Conservation (phyloP, 2,329 filamentous ascomycete genomes). For the Cladorrhinum sp. region DNA sequence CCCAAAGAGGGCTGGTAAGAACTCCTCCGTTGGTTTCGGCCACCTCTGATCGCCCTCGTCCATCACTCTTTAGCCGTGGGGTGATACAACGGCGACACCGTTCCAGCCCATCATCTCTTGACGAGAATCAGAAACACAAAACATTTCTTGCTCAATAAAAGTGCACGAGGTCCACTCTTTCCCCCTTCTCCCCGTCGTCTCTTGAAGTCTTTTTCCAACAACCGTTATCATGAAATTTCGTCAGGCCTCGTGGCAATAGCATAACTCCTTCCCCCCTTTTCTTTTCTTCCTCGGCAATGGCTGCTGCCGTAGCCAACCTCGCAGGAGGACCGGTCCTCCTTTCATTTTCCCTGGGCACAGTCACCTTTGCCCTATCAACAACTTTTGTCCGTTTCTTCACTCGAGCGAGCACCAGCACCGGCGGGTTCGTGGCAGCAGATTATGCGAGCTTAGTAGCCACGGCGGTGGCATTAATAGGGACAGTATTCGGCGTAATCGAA, state of each 20-base stretch:
- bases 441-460: constrained; percentile 34
- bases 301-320: constrained; percentile 29
- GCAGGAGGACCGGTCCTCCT: constrained; percentile 37
- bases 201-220: background rate
- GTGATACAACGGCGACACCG: constrained; percentile 6
- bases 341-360: constrained; percentile 35
- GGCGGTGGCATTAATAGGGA: constrained; percentile 35
- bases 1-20: constrained; percentile 21
- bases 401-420: constrained; percentile 28
- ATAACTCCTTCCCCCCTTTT: constrained; percentile 8
- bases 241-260: constrained; percentile 17
- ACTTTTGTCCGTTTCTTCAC: constrained; percentile 35
- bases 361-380: constrained; percentile 33
- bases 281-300: constrained; percentile 27
- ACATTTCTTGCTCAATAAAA: background rate
- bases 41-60: constrained; percentile 21
- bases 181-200: no score
- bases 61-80: constrained; percentile 20
- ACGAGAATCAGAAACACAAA: background rate
- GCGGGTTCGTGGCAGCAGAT: constrained; percentile 33
- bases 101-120: background rate
- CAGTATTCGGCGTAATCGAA: constrained; percentile 36
- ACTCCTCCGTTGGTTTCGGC: constrained; percentile 26
- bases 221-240: constrained; percentile 13
- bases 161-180: no score